Evolutionary conservation across 176 grass and related monocot species (phyloP).

Genomic region (Miscanthus lutarioriparius): DNA sequence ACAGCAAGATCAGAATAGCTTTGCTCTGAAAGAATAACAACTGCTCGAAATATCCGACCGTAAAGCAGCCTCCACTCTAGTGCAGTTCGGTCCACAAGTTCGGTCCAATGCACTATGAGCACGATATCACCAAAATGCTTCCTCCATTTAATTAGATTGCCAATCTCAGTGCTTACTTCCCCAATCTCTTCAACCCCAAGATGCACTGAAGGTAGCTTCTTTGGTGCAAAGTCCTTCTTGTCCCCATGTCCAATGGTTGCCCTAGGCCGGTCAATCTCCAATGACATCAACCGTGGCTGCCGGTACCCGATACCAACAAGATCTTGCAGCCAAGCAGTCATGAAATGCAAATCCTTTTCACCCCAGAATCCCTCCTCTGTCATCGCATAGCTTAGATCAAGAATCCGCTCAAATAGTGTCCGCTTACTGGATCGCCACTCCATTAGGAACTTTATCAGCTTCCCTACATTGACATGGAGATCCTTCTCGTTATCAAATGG

Average conservation of each 20-base stretch:
- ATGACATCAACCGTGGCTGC: constrained; percentile 77
- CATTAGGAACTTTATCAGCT: constrained; percentile 75
- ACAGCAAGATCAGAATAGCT: constrained; percentile 65
- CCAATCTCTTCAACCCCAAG: constrained; percentile 87
- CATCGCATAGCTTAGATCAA: constrained; percentile 85
- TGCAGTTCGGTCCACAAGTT: constrained; percentile 56
- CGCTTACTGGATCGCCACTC: constrained; percentile 71
- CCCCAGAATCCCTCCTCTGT: constrained; percentile 81
- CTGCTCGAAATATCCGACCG: constrained; percentile 83
- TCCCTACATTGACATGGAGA: constrained; percentile 83
- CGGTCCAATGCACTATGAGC: constrained; percentile 63
- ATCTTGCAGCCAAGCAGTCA: constrained; percentile 80
- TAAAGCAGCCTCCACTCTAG: constrained; percentile 96
- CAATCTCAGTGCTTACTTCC: constrained; percentile 73
- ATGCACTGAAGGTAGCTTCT: constrained; percentile 74
- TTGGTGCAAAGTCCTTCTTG: constrained; percentile 66
- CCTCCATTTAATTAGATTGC: constrained; percentile 93
- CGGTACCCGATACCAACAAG: constrained; percentile 70
- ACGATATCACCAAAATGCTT: constrained; percentile 90
- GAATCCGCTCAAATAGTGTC: constrained; percentile 78
- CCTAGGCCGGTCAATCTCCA: constrained; percentile 69
- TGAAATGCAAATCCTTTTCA: constrained; percentile 73
- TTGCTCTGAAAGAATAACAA: constrained; percentile 76
- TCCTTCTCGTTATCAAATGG: constrained; percentile 85
- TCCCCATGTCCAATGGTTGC: constrained; percentile 83